Conservation (phyloP, 2,329 filamentous ascomycete species). For the Talaromyces sp. region DNA sequence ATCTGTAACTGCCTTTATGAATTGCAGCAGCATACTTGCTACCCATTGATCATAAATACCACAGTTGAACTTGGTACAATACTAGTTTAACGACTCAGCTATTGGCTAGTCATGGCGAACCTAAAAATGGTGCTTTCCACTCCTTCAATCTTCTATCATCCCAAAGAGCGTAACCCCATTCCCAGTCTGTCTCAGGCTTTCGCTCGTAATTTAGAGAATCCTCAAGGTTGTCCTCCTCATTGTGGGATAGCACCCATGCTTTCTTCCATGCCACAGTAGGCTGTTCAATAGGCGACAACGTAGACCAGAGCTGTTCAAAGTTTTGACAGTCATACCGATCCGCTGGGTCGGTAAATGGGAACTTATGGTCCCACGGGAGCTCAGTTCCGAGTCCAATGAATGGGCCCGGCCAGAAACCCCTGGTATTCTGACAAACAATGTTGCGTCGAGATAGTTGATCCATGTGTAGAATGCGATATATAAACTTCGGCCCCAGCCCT, state of each 20-base stretch:
- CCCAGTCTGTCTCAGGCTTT: background rate
- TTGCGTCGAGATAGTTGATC: background rate
- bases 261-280: background rate
- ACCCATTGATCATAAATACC: no score
- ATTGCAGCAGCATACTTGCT: no score
- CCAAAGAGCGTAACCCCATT: background rate
- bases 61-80: no score
- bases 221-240: background rate
- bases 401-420: background rate
- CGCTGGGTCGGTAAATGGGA: background rate
- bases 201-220: background rate
- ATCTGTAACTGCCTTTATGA: no score
- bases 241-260: background rate
- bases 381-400: background rate
- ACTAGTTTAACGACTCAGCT: no score
- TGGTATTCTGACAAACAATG: background rate
- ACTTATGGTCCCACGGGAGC: background rate
- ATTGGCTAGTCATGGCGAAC: background rate
- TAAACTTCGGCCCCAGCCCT: background rate
- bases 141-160: background rate
- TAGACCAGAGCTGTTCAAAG: constrained; percentile 1
- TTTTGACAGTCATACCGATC: background rate
- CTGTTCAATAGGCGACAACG: background rate
- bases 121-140: background rate
- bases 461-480: background rate